A percentile compares a stretch with the other conserved stretches of the same genome.
phyloP scores from a whole-genome alignment of 768 basidiomycete genomes.

The Suillus placidus region DNA sequence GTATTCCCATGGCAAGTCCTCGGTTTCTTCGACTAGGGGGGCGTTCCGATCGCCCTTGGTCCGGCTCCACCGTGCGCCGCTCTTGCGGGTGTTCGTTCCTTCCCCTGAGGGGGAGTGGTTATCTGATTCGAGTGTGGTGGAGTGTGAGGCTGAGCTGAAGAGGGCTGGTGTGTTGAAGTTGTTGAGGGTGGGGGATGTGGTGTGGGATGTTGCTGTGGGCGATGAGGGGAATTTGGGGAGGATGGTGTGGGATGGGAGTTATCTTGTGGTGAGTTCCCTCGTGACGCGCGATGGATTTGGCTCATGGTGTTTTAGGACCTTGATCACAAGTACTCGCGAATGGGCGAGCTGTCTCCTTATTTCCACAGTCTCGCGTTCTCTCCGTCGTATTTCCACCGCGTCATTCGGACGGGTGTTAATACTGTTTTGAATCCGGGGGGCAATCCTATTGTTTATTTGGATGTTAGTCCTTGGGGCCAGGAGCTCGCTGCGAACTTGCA shows the following conservation, averaged over 20 bases:
- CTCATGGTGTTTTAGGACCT: constrained; percentile 59
- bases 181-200: constrained; percentile 75
- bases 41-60: constrained; percentile 73
- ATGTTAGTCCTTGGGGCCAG: constrained; percentile 77
- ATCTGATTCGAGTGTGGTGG: constrained; percentile 76
- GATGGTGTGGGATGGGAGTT: constrained; percentile 87
- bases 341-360: constrained; percentile 80
- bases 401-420: constrained; percentile 59
- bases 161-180: constrained; percentile 64
- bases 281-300: constrained; percentile 1
- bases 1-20: constrained; percentile 26
- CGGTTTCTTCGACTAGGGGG: constrained; percentile 19
- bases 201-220: constrained; percentile 86
- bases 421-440: constrained; percentile 43
- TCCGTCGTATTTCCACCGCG: constrained; percentile 88
- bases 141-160: constrained; percentile 81
- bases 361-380: constrained; percentile 80
- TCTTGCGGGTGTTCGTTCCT: constrained; percentile 82
- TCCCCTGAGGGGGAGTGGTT: constrained; percentile 88
- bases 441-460: constrained; percentile 71
- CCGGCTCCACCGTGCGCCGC: constrained; percentile 69
- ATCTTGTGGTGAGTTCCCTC: constrained; percentile 60
- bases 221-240: constrained; percentile 87
- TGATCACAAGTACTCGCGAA: constrained; percentile 76
- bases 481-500: constrained; percentile 76